Base-by-base conservation (phyloP, 2,329 filamentous ascomycete genomes). In the Aspergillus sp. region DNA sequence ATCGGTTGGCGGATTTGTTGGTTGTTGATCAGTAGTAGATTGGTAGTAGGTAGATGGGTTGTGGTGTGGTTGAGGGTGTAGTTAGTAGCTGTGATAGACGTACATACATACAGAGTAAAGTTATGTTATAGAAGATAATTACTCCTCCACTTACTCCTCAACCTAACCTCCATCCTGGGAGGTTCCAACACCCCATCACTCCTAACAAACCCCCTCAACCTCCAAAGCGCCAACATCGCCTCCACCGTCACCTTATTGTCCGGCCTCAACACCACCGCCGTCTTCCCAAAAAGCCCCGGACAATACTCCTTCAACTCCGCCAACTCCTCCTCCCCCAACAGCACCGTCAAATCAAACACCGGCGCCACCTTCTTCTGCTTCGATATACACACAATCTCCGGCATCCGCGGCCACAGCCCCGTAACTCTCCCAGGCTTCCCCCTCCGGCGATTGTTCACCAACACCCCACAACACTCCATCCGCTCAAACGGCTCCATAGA, bases 1-100 rank as follows among this genome's bases (percentile, higher is more conserved):
- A 98, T 76, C 88, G 86, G 73, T 79, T 99, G 69, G 89, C 90
- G 60, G 94, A 98, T 79, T 79, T 98, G 68, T 76, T 83, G 52
- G 80, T 36, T 36, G 32, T 36, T 36, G 32, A 36, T 36, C 32
- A 36, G 32, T 32, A 32, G 30, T 23, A 23, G 65, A 21, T 64
- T 7, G 25, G 25, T 25, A 25, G 25, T 23, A 23, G 21, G 21
- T 62, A 23, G 59, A 9, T 6, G 3, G 23, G 4, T 15, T 1
- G 39, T 8, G 38, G 52, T 23, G 10, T 4, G 23, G 21, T 49
- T 9, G n/a, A 13, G 12, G 19, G 8, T 48, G 17, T 30, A 36
- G 32, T 36, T 36, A 36, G 32, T 4, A 21, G 21, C 21, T 36
- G 2, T 36, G 32, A 36, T 36, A 36, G 21, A 45, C 9, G 13